Conservation (phyloP, 208 protist genomes). For the Tritrichomonas musculus region DNA sequence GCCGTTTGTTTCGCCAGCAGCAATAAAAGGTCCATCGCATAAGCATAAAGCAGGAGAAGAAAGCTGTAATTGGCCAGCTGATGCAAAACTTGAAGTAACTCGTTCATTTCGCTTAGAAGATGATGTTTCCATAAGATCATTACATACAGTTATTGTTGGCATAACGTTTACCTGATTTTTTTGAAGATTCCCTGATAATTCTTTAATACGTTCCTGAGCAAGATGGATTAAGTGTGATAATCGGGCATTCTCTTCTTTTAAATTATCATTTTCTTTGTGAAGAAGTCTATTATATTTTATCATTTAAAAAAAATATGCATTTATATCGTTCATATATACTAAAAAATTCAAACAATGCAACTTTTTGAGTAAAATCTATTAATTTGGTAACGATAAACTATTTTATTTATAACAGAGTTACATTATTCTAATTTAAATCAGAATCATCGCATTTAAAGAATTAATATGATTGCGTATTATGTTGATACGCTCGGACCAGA, state of each 20-base stretch:
- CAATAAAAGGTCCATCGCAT: conserved; percentile 1
- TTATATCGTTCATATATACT: too few species aligned
- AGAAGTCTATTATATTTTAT: not conserved
- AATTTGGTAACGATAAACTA: too few species aligned
- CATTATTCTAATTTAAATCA: too few species aligned
- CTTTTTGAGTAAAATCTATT: too few species aligned
- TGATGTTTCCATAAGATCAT: not conserved
- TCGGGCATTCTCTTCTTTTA: not conserved
- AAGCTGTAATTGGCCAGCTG: not conserved
- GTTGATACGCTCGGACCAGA: too few species aligned
- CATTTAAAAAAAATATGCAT: not conserved
- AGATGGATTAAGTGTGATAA: not conserved
- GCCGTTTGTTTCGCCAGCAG: not conserved
- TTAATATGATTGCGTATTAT: too few species aligned
- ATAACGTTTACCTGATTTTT: not conserved
- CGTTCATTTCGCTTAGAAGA: not conserved
- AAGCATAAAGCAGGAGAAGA: not conserved
- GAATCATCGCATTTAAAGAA: too few species aligned
- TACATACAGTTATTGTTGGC: conserved; percentile 4
- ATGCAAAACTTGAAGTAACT: not conserved
- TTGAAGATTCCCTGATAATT: not conserved
- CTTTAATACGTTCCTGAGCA: not conserved
- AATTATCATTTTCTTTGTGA: not conserved
- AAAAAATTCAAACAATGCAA: too few species aligned
- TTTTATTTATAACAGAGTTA: too few species aligned